Percentiles rank a stretch among this genome's conserved stretches.
Evolutionary conservation across 352 stramenopile species (phyloP).

Genomic region (Elongisporangium undulatum): DNA sequence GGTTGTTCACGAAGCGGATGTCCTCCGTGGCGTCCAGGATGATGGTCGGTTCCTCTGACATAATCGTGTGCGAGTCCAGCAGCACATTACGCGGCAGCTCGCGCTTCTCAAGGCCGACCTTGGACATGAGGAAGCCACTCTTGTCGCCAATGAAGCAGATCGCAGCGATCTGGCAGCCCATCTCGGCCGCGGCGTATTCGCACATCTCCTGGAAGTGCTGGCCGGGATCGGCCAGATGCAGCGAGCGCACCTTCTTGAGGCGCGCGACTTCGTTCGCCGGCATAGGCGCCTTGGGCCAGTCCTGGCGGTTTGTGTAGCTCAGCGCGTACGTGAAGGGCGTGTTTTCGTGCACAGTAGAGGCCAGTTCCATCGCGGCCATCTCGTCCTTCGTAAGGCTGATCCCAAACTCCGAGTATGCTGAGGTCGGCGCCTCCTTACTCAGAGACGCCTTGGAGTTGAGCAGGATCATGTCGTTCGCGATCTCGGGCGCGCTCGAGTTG

Average conservation of each 20-base stretch:
- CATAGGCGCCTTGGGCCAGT: conserved; percentile 78
- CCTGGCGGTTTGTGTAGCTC: conserved; percentile 74
- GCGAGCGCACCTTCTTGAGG: conserved; percentile 63
- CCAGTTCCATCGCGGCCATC: conserved; percentile 50
- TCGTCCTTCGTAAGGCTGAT: conserved; percentile 46
- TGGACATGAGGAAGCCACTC: conserved; percentile 81
- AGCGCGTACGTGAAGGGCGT: conserved; percentile 78
- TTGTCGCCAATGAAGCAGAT: conserved; percentile 86
- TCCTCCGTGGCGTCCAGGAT: conserved; percentile 79
- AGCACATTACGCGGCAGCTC: conserved; percentile 77
- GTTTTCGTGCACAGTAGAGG: conserved; percentile 65
- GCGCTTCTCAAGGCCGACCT: conserved; percentile 67
- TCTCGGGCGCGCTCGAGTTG: conserved; percentile 11
- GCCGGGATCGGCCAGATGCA: conserved; percentile 73
- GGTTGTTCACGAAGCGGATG: conserved; percentile 76
- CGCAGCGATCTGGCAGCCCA: conserved; percentile 76
- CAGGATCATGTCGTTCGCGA: conserved; percentile 11
- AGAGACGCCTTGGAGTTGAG: conserved; percentile 15
- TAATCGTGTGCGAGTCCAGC: conserved; percentile 78
- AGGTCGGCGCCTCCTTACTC: background rate
- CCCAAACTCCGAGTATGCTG: conserved; percentile 28
- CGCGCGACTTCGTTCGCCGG: conserved; percentile 56
- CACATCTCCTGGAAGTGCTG: conserved; percentile 87
- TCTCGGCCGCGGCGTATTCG: conserved; percentile 75
- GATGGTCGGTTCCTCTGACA: conserved; percentile 70